Evolutionary conservation across 768 basidiomycete species (phyloP), one percentile per base, ranked within the genome.

Genomic region (Leccinum aurantiacum): DNA sequence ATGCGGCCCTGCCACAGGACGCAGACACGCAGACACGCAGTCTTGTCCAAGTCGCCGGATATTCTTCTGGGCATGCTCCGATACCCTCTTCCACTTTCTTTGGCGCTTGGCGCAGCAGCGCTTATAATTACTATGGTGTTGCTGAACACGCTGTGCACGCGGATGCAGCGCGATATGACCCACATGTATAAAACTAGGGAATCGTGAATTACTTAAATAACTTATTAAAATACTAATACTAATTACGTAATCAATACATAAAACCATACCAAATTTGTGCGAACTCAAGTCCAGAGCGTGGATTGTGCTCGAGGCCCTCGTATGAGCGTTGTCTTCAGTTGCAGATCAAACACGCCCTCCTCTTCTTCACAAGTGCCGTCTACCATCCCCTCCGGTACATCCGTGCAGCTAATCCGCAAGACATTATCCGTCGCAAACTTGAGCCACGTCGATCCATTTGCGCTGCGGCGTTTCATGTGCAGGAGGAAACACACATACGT

Each of bases 11-110:
- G 11, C 31, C 31, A 33, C 31, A 33, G 10, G 31, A 33, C 4
- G 10, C 4, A 33, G 31, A 27, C 25, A 7, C 25, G 25, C 25
- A 27, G 25, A 8, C 29, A 29, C 8, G 8, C 29, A 29, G 9
- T 33, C 31, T 33, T 10, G 1, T 33, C 11, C 31, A 4, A 33
- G 31, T 33, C 11, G 10, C 31, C 13, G 97, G 97, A 3, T 96
- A 99, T 75, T 97, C 97, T 0, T 90, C 98, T 53, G 95, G 95
- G 93, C 92, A 62, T 66, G 82, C 56, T 35, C 35, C 13, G 35
- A 35, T 35, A 13, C 31, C 58, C 37, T 38, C 19, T 57, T 8
- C 19, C 13, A n/a, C 27, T 10, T 5, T 17, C 8, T 6, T 19
- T 9, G 31, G 14, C 14, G 24, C 49, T 50, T 61, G 35, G 35